phyloP scores from a whole-genome alignment of 2,329 filamentous ascomycete genomes.

The Ophidiomyces ophidiicola region DNA sequence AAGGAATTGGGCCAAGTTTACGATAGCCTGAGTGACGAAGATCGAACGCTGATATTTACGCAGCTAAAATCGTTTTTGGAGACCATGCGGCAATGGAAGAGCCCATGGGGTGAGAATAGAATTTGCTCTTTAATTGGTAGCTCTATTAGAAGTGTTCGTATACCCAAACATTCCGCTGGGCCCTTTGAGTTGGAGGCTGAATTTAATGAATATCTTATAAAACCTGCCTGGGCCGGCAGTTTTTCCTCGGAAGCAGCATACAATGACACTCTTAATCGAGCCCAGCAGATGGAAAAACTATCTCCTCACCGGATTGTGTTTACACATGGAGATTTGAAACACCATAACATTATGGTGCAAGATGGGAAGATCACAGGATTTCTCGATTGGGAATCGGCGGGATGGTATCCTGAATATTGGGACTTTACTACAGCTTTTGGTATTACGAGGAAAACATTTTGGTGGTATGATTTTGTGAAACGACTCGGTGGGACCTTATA shows the following conservation, averaged over 20 bases:
- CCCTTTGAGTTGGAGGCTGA: slow-evolving; percentile 22
- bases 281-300: slow-evolving; percentile 14
- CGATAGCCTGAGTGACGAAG: slow-evolving; percentile 21
- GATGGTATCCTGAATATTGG: slow-evolving; percentile 33
- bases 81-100: slow-evolving; percentile 27
- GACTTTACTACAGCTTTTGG: slow-evolving; percentile 21
- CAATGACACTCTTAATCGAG: slow-evolving; percentile 18
- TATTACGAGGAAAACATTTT: background rate
- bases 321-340: slow-evolving; percentile 24
- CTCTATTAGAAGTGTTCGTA: slow-evolving; percentile 21
- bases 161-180: slow-evolving; percentile 26
- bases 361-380: slow-evolving; percentile 20
- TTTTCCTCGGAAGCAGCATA: slow-evolving; percentile 23
- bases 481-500: slow-evolving; percentile 2
- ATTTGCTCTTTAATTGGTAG: slow-evolving; percentile 27
- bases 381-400: slow-evolving; percentile 31
- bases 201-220: slow-evolving; percentile 24
- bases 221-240: slow-evolving; percentile 19
- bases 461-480: slow-evolving; percentile 9
- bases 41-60: slow-evolving; percentile 18
- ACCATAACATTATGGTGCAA: slow-evolving; percentile 24
- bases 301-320: slow-evolving; percentile 17
- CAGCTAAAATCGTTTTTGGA: slow-evolving; percentile 26
- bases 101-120: slow-evolving; percentile 16
- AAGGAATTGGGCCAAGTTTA: slow-evolving; percentile 24